A percentile compares a stretch with the other conserved stretches of the same genome.
These are phyloP conservation scores for Pseudoscleropodium purum DNA, from an alignment of 225 moss, liverwort and hornwort genomes.

Conservation along the genomic window DNA sequence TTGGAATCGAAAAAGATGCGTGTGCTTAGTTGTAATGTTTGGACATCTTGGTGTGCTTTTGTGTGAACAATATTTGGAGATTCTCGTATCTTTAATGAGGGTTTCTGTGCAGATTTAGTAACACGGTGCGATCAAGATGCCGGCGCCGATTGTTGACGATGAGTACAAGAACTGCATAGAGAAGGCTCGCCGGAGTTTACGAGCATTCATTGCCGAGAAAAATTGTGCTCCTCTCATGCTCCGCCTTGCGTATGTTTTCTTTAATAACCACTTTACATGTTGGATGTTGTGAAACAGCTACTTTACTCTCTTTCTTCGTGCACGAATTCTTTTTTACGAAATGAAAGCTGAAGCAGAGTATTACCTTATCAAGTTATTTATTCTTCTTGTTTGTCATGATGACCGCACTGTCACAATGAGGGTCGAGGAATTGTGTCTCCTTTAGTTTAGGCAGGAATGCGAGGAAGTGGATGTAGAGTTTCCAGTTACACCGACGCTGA, in stretches of 20 bases:
- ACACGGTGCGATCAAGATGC: constrained; percentile 53
- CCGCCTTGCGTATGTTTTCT: constrained; percentile 67
- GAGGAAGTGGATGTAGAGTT: background rate
- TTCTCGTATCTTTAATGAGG: background rate
- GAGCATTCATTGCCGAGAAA: constrained; percentile 91
- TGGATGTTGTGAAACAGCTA: background rate
- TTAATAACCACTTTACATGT: background rate
- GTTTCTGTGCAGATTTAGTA: background rate
- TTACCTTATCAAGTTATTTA: background rate
- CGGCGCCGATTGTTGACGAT: constrained; percentile 80
- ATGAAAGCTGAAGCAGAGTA: background rate
- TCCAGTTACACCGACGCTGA: background rate
- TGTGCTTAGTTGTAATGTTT: background rate
- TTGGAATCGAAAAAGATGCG: background rate
- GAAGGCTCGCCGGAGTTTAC: constrained; percentile 80
- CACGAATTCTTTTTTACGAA: background rate
- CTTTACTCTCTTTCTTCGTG: background rate
- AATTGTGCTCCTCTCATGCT: constrained; percentile 95
- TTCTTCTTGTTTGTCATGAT: background rate
- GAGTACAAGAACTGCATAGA: constrained; percentile 80
- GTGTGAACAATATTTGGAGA: background rate
- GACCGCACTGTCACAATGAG: background rate
- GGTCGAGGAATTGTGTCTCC: background rate
- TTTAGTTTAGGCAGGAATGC: background rate
- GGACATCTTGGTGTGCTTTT: background rate